phyloP scores from a whole-genome alignment of 2,329 filamentous ascomycete genomes.

The Pseudofabraea citricarpa region DNA sequence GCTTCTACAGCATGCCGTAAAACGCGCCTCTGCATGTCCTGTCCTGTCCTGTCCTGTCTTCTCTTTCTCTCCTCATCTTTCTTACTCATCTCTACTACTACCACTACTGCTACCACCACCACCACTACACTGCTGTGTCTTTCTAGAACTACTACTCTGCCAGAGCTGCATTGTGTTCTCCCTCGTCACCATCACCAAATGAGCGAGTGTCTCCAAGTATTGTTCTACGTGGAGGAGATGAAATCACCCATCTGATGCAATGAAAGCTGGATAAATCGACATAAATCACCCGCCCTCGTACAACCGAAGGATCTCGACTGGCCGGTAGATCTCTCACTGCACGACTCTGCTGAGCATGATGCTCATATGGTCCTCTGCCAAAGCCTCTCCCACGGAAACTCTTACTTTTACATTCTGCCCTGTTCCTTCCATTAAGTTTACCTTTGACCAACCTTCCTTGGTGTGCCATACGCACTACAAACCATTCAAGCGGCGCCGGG shows the following conservation, averaged over 20 bases:
- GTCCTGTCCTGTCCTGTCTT: neutral
- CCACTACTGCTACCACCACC: neutral
- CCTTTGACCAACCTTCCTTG: slow-evolving; percentile 27
- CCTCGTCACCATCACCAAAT: slow-evolving; percentile 14
- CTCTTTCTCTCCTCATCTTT: slow-evolving; percentile 3
- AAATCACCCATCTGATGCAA: slow-evolving; percentile 23
- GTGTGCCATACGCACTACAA: slow-evolving; percentile 12
- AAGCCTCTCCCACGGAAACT: slow-evolving; percentile 14
- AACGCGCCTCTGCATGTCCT: neutral
- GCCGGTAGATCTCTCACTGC: too few species aligned
- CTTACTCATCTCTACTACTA: slow-evolving; percentile 1
- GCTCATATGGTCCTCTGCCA: slow-evolving; percentile 18
- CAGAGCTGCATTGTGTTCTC: slow-evolving; percentile 10
- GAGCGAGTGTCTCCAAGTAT: slow-evolving; percentile 25
- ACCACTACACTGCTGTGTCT: neutral
- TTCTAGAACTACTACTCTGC: neutral
- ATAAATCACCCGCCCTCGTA: too few species aligned
- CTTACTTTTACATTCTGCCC: slow-evolving; percentile 33
- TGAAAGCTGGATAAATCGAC: too few species aligned
- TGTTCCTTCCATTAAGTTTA: slow-evolving; percentile 27
- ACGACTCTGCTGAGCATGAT: slow-evolving; percentile 31
- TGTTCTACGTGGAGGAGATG: slow-evolving; percentile 27
- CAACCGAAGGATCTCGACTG: too few species aligned
- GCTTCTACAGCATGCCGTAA: slow-evolving; percentile 1
- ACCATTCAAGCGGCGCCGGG: slow-evolving; percentile 26